Evolutionary conservation across 805 yeast genomes (phyloP).

Genomic region (Suhomyces canberraensis): DNA sequence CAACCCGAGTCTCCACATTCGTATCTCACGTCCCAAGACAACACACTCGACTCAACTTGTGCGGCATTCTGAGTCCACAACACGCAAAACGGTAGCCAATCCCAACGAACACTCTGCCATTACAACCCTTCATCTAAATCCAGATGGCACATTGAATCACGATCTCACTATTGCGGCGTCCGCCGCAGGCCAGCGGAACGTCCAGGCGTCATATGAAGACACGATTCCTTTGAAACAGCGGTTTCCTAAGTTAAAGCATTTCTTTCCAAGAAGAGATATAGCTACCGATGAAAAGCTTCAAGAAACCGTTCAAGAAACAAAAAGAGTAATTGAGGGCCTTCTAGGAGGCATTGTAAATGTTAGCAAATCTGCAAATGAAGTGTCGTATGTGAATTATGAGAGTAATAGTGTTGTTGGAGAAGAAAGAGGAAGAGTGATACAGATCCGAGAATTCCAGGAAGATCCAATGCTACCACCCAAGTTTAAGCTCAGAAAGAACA

Average conservation of each 20-base stretch:
- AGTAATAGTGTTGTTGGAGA: constrained; percentile 14
- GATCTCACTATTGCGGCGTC: constrained; percentile 22
- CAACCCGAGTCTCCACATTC: constrained; percentile 10
- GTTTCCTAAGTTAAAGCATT: constrained; percentile 37
- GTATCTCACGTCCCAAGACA: neutral
- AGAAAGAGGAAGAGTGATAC: constrained; percentile 44
- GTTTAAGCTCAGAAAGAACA: constrained; percentile 68
- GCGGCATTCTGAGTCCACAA: constrained; percentile 1
- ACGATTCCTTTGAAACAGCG: constrained; percentile 55
- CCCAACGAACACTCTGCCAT: constrained; percentile 10
- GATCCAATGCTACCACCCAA: constrained; percentile 89
- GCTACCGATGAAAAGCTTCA: constrained; percentile 44
- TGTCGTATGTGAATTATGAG: constrained; percentile 17
- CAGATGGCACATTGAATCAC: constrained; percentile 28
- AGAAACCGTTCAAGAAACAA: constrained; percentile 53
- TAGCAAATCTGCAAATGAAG: constrained; percentile 30
- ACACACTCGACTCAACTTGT: constrained; percentile 3
- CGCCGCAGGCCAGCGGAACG: constrained; percentile 15
- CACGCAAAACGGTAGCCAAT: neutral
- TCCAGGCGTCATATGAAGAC: constrained; percentile 51
- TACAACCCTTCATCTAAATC: constrained; percentile 21
- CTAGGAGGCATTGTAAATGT: constrained; percentile 10
- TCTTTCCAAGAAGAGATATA: constrained; percentile 40
- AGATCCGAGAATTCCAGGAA: constrained; percentile 60
- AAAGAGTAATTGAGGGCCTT: constrained; percentile 50